These are phyloP conservation scores for Periconia digitata DNA, from an alignment of 2,329 filamentous ascomycete genomes.

Conservation along the genomic window DNA sequence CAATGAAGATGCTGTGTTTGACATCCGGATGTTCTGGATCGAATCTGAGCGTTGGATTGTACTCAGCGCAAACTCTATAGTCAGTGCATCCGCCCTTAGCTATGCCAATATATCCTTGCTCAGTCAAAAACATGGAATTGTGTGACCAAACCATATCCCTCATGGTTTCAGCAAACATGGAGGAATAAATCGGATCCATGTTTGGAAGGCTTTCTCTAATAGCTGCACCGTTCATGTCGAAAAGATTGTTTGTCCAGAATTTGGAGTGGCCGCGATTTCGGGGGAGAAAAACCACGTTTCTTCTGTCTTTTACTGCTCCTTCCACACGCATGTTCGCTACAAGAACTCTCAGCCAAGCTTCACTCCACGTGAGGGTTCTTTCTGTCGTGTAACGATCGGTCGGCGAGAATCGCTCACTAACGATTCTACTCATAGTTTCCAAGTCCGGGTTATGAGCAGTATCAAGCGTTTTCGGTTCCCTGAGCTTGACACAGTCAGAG, in stretches of 20 bases:
- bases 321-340: background rate
- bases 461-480: background rate
- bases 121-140: background rate
- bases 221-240: background rate
- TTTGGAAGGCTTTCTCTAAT: background rate
- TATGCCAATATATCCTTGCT: background rate
- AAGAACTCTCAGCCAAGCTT: background rate
- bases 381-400: background rate
- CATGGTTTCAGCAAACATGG: background rate
- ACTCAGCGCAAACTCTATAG: too few relatives aligned
- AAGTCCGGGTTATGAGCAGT: background rate
- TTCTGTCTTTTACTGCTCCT: background rate
- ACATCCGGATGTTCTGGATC: background rate
- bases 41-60: too few relatives aligned
- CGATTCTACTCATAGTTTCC: background rate
- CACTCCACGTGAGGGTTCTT: background rate
- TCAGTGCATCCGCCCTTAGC: background rate
- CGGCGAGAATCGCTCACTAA: background rate
- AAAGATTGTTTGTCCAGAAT: background rate
- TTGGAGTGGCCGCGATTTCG: background rate
- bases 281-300: background rate
- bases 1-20: background rate
- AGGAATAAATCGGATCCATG: background rate
- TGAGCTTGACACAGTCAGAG: background rate
- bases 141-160: background rate